Evolutionary conservation across 495 filamentous ascomycete genomes (phyloP).

Genomic region (Penicillium soppii): DNA sequence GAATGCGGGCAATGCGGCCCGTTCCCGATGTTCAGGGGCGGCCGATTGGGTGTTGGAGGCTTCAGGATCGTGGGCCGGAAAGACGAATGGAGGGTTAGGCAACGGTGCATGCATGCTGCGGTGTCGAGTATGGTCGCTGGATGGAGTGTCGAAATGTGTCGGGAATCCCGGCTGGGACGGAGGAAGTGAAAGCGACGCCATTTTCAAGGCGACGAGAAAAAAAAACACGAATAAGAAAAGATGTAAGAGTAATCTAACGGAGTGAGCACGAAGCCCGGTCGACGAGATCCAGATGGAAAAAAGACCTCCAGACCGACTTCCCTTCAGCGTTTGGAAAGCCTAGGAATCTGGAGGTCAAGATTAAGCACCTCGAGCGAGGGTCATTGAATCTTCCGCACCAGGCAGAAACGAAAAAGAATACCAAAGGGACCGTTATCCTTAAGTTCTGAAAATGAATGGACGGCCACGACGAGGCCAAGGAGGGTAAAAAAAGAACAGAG

Average conservation of each 20-base stretch:
- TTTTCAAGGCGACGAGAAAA: constrained; percentile 20
- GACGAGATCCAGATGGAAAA: constrained; percentile 35
- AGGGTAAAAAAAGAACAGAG: constrained; percentile 9
- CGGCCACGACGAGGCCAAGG: constrained; percentile 46
- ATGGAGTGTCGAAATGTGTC: constrained; percentile 31
- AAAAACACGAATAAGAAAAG: constrained; percentile 10
- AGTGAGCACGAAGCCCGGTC: constrained; percentile 17
- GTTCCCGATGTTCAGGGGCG: constrained; percentile 14
- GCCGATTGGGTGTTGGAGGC: constrained; percentile 10
- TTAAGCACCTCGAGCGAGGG: constrained; percentile 29
- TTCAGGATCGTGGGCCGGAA: constrained; percentile 52
- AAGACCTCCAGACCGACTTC: constrained; percentile 48
- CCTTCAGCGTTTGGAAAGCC: constrained; percentile 33
- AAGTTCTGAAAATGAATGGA: constrained; percentile 41
- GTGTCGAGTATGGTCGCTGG: constrained; percentile 25
- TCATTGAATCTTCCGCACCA: constrained; percentile 40
- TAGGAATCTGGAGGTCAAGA: constrained; percentile 43
- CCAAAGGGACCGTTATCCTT: constrained; percentile 8
- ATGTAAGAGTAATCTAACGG: constrained; percentile 7
- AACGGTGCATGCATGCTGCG: constrained; percentile 46
- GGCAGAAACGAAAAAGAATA: constrained; percentile 25
- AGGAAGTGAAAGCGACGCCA: constrained; percentile 47
- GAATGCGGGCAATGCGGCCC: constrained; percentile 59
- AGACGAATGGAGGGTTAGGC: constrained; percentile 72
- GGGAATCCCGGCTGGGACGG: constrained; percentile 32